A percentile compares a stretch with the other conserved stretches of the same genome.
phyloP scores from a whole-genome alignment of 306 rosid genomes.

The Pueraria montana region DNA sequence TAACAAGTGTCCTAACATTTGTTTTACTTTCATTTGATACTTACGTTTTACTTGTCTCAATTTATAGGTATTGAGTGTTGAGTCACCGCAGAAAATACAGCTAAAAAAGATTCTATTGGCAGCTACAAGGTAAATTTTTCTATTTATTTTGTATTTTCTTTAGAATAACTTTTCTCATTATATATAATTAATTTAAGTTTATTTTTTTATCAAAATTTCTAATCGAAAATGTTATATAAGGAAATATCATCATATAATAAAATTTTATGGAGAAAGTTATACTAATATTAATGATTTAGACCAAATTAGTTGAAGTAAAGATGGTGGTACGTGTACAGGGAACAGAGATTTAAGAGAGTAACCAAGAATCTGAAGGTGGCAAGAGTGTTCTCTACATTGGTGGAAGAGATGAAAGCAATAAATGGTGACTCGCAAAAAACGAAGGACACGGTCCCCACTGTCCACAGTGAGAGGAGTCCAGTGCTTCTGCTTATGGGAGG shows the following conservation, averaged over 20 bases:
- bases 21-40: too few species aligned
- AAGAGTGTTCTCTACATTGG: constrained; percentile 77
- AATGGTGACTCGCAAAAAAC: constrained; percentile 54
- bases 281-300: not conserved
- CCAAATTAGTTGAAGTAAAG: not conserved
- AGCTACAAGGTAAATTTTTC: constrained; percentile 75
- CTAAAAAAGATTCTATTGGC: constrained; percentile 66
- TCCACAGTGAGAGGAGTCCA: constrained; percentile 74
- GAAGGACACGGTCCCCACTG: constrained; percentile 56
- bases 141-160: not conserved
- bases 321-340: constrained; percentile 48
- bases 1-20: too few species aligned
- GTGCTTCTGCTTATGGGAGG: constrained; percentile 94
- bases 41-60: not conserved
- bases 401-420: constrained; percentile 84
- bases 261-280: not conserved
- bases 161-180: not conserved
- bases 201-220: not conserved
- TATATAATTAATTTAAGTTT: not conserved
- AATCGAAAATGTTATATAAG: not conserved
- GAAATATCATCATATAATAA: not conserved
- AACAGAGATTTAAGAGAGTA: constrained; percentile 77
- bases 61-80: constrained; percentile 65
- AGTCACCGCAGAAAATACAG: constrained; percentile 63
- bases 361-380: constrained; percentile 68